A percentile compares a stretch with the other conserved stretches of the same genome.
These are phyloP conservation scores for Pseudocercospora vitis DNA, from an alignment of 2,329 filamentous ascomycete species.

Conservation along the genomic window DNA sequence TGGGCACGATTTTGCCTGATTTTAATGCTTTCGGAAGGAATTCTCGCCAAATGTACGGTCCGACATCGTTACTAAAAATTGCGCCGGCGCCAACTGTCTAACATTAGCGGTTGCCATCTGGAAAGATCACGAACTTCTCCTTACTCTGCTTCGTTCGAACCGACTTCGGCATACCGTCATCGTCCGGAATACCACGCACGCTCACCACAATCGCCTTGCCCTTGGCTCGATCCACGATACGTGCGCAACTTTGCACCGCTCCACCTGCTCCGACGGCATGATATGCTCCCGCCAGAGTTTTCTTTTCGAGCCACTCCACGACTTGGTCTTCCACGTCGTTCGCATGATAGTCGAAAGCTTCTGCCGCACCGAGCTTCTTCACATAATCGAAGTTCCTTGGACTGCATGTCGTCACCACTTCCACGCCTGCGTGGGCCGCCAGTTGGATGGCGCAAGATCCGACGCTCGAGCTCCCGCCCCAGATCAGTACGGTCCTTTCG, in stretches of 20 bases:
- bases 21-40: constrained; percentile 33
- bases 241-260: constrained; percentile 31
- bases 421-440: constrained; percentile 50
- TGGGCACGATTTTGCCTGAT: constrained; percentile 32
- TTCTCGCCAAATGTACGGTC: constrained; percentile 33
- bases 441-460: constrained; percentile 54
- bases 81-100: constrained; percentile 22
- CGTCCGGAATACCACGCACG: constrained; percentile 27
- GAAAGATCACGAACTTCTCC: constrained; percentile 9
- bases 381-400: constrained; percentile 45
- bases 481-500: constrained; percentile 48
- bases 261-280: constrained; percentile 32
- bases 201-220: constrained; percentile 36
- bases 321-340: constrained; percentile 32
- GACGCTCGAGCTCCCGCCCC: constrained; percentile 56
- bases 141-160: constrained; percentile 32
- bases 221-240: constrained; percentile 30
- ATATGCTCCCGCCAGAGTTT: constrained; percentile 36
- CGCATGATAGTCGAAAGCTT: constrained; percentile 51
- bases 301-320: constrained; percentile 31
- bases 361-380: constrained; percentile 46
- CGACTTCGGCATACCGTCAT: constrained; percentile 28
- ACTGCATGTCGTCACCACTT: constrained; percentile 40
- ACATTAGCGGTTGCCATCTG: constrained; percentile 6
- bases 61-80: constrained; percentile 33